A percentile compares a stretch with the other conserved stretches of the same genome.
phyloP scores from a whole-genome alignment of 495 filamentous ascomycete genomes.

The Mytilinidion resinicola region DNA sequence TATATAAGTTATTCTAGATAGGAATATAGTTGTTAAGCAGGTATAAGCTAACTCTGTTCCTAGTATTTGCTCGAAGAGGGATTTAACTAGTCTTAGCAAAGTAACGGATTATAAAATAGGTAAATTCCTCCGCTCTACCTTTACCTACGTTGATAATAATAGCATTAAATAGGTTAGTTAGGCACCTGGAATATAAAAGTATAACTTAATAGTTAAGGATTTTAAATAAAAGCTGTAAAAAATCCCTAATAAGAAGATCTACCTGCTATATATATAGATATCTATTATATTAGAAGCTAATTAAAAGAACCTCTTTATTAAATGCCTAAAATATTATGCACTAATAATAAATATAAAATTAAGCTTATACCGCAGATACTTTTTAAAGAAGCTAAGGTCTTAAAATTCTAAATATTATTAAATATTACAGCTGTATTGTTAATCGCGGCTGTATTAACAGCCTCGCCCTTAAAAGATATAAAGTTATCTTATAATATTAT shows the following conservation, averaged over 20 bases:
- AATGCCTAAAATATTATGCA: neutral
- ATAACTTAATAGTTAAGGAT: slow-evolving; percentile 9
- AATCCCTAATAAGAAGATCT: slow-evolving; percentile 1
- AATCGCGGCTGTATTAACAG: slow-evolving; percentile 13
- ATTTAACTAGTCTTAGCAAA: slow-evolving; percentile 5
- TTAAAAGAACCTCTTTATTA: neutral
- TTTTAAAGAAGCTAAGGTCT: slow-evolving; percentile 14
- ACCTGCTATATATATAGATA: neutral
- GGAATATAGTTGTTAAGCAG: neutral
- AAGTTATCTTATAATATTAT: slow-evolving; percentile 10
- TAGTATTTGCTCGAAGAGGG: slow-evolving; percentile 1
- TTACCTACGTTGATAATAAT: slow-evolving; percentile 8
- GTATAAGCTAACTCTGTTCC: neutral
- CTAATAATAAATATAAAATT: neutral
- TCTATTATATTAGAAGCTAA: neutral
- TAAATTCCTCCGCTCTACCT: slow-evolving; percentile 8
- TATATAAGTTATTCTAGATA: slow-evolving; percentile 4
- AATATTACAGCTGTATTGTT: slow-evolving; percentile 11
- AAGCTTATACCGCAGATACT: neutral
- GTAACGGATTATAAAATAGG: slow-evolving; percentile 1
- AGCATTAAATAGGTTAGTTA: neutral
- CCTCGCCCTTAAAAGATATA: slow-evolving; percentile 9
- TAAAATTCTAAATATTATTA: slow-evolving; percentile 13
- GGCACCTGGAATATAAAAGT: slow-evolving; percentile 7
- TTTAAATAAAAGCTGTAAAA: neutral